These are phyloP conservation scores for Ogataea pini DNA, from an alignment of 805 yeast genomes.

Conservation along the genomic window DNA sequence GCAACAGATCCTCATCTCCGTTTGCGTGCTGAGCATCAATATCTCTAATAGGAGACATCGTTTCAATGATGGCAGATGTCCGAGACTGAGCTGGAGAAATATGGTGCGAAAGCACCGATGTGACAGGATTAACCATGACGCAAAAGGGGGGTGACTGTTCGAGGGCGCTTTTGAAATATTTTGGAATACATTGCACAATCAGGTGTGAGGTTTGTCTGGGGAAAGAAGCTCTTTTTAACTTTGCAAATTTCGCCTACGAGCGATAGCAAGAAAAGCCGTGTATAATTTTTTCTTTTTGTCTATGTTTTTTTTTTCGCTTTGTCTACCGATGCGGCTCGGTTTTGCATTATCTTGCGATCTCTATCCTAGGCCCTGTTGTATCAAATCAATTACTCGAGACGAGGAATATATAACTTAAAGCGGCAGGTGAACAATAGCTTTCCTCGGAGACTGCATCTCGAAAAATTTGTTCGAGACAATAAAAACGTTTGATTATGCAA, in stretches of 20 bases:
- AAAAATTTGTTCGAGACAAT: neutral
- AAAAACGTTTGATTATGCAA: slow-evolving; percentile 2
- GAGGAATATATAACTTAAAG: slow-evolving; percentile 1
- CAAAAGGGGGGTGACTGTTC: neutral
- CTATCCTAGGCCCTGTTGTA: neutral
- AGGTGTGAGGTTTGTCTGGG: neutral
- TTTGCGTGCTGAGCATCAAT: slow-evolving; percentile 31
- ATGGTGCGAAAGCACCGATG: slow-evolving; percentile 4
- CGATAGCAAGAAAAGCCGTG: slow-evolving; percentile 4
- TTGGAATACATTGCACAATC: no score
- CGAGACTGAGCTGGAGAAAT: slow-evolving; percentile 8
- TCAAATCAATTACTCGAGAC: neutral
- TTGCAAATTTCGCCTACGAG: neutral
- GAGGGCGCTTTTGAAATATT: no score
- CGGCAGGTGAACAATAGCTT: neutral
- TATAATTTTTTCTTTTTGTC: neutral
- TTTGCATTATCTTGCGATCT: neutral
- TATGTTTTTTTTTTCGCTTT: neutral
- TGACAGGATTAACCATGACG: slow-evolving; percentile 5
- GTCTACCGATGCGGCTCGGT: neutral
- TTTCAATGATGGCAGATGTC: slow-evolving; percentile 22
- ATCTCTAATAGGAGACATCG: slow-evolving; percentile 30
- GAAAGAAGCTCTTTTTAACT: slow-evolving; percentile 4
- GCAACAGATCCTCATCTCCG: slow-evolving; percentile 40
- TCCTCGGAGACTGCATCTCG: neutral